Base-by-base conservation (phyloP, 441 rosid genomes). In the Jatropha podagrica region DNA sequence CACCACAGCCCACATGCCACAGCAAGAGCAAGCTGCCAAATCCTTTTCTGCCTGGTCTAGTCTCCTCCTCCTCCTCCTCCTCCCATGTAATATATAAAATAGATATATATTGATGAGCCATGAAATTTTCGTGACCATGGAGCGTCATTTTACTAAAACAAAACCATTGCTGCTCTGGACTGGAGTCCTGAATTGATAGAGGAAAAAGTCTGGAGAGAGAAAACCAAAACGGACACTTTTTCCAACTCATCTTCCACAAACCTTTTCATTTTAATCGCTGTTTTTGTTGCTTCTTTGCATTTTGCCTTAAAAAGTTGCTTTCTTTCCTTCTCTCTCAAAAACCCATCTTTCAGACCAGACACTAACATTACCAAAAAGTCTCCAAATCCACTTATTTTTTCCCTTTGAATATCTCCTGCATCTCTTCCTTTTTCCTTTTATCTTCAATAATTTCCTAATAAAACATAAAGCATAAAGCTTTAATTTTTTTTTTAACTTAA, bases 341-440 rank as follows among this genome's bases (percentile, higher is more conserved):
- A 55, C 40, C 27, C 59, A 26, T 15, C 12, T 15, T 26, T 27
- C 41, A 70, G 65, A 15, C 12, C 44, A 42, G 59, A 68, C 59
- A 38, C 58, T 32, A 32, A 15, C n/a, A 66, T 44, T 9, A 51
- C 49, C 14, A 7, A 64, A 56, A 71, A 54, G 46, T 37, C 78
- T 75, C 69, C 60, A 13, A 26, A 20, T 64, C 66, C 68, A 72
- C 55, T 60, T 27, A 52, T 69, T 41, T 42, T 69, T 41, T 42
- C 58, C 73, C 77, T 74, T 70, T 32, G 82, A 80, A 81, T 80
- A 78, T 85, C 82, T 80, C 77, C 69, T 68, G 81, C 67, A 83
- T 75, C 84, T 69, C 56, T 15, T 26, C 42, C 20, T 37, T 68
- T 10, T 51, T n/a, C n/a, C 23, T 40, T 40, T 44, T 76, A 42